A percentile compares a stretch with the other conserved stretches of the same genome.
phyloP scores from a whole-genome alignment of 257 asterid genomes.

The Hygrophila difformis region DNA sequence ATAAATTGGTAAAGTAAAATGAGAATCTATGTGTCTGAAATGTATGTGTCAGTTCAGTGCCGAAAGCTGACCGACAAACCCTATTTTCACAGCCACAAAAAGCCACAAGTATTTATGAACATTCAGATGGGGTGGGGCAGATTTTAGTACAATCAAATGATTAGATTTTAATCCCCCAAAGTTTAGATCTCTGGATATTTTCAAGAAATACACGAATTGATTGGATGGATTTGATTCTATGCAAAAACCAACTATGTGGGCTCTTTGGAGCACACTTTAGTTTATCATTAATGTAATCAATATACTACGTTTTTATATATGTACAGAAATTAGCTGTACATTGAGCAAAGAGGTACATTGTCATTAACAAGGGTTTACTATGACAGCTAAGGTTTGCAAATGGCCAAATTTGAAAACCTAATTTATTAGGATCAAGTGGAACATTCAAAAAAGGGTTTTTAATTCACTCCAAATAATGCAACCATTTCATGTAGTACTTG shows the following conservation, averaged over 20 bases:
- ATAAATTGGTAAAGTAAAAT: no score
- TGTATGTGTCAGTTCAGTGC: neutral
- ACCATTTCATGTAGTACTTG: neutral
- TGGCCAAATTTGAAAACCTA: no score
- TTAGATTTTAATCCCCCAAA: neutral
- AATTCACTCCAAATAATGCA: neutral
- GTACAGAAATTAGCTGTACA: neutral
- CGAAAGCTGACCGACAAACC: constrained; percentile 2
- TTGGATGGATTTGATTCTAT: no score
- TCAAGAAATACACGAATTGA: no score
- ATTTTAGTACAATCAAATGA: neutral
- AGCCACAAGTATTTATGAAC: neutral
- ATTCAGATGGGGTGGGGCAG: neutral
- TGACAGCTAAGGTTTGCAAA: neutral
- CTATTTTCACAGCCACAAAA: neutral
- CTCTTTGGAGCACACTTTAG: no score
- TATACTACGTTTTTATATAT: no score
- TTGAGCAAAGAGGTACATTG: neutral
- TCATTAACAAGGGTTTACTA: neutral
- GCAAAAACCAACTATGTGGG: neutral
- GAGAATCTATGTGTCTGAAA: no score
- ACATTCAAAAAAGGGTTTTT: neutral
- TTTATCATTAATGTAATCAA: no score
- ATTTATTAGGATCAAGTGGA: no score
- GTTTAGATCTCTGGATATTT: neutral